Conservation (phyloP, 495 filamentous ascomycete genomes). For the Talaromyces trachyspermus region DNA sequence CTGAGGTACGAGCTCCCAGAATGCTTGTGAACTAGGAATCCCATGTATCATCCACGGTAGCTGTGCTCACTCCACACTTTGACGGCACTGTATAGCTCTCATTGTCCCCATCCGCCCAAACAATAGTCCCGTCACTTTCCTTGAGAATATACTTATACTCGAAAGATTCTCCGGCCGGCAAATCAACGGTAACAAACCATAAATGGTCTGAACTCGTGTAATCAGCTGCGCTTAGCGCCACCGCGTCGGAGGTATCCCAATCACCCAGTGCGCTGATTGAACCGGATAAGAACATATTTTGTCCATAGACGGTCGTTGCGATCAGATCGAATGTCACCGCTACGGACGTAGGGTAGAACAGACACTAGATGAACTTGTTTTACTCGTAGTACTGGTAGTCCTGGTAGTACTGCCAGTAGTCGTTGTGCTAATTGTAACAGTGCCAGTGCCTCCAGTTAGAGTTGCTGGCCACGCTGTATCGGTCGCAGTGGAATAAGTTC, state of each 20-base stretch:
- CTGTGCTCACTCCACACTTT: slow-evolving; percentile 34
- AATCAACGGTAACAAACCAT: slow-evolving; percentile 46
- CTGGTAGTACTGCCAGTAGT: slow-evolving; percentile 25
- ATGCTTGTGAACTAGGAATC: too few species aligned
- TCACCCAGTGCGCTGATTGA: slow-evolving; percentile 45
- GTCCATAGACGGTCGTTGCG: slow-evolving; percentile 47
- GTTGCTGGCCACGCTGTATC: slow-evolving; percentile 48
- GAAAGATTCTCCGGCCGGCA: slow-evolving; percentile 46
- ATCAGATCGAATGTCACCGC: slow-evolving; percentile 52
- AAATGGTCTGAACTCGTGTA: slow-evolving; percentile 52
- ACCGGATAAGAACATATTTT: slow-evolving; percentile 54
- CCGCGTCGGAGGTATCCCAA: slow-evolving; percentile 45
- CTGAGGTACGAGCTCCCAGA: too few species aligned
- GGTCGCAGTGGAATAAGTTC: slow-evolving; percentile 52
- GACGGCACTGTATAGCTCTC: slow-evolving; percentile 47
- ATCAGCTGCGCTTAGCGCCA: slow-evolving; percentile 43
- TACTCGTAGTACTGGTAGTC: slow-evolving; percentile 23
- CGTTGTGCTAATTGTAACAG: slow-evolving; percentile 26
- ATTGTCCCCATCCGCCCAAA: slow-evolving; percentile 62
- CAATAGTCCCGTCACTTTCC: slow-evolving; percentile 42
- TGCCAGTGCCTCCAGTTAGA: slow-evolving; percentile 31
- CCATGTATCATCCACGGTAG: slow-evolving; percentile 29
- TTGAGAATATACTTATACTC: slow-evolving; percentile 65
- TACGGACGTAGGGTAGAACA: slow-evolving; percentile 42
- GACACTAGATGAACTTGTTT: too few species aligned